A percentile compares a stretch with the other conserved stretches of the same genome.
Conservation (phyloP, 192 early-diverging fungal species). For the Obelidium mucronatum region DNA sequence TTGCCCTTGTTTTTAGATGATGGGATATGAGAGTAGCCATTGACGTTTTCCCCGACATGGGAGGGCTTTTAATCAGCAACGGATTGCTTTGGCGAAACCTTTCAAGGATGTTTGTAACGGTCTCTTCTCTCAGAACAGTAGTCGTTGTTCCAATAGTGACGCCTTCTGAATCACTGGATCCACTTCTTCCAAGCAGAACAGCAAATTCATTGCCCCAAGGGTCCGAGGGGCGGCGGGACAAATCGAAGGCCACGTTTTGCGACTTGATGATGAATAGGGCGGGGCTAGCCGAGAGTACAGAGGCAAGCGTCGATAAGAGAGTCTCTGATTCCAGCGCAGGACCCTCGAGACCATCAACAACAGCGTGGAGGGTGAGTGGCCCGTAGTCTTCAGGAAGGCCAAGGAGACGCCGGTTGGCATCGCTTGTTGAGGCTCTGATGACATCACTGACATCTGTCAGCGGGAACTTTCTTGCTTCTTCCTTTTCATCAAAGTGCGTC, state of each 20-base stretch:
- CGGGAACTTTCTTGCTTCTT: neutral
- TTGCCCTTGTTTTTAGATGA: too few relatives aligned
- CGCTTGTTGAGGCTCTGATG: neutral
- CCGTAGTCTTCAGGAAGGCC: neutral
- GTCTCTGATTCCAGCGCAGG: neutral
- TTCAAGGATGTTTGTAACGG: constrained; percentile 4
- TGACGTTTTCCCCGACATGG: too few relatives aligned
- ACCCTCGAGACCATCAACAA: constrained; percentile 6
- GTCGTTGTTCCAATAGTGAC: neutral
- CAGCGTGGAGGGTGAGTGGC: constrained; percentile 4
- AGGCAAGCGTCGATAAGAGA: neutral
- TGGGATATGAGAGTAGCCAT: too few relatives aligned
- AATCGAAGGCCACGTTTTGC: neutral
- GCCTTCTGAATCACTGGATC: neutral
- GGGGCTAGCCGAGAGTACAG: neutral
- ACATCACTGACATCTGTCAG: constrained; percentile 6
- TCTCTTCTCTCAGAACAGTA: neutral
- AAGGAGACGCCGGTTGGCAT: too few relatives aligned
- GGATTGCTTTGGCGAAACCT: neutral
- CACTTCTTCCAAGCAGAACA: constrained; percentile 1
- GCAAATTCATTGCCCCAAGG: constrained; percentile 14
- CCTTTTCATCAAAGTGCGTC: neutral
- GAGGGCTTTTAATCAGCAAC: constrained; percentile 1
- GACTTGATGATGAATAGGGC: neutral
- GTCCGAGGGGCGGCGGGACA: neutral